phyloP scores from a whole-genome alignment of 805 yeast genomes.

The Candida verbasci region DNA sequence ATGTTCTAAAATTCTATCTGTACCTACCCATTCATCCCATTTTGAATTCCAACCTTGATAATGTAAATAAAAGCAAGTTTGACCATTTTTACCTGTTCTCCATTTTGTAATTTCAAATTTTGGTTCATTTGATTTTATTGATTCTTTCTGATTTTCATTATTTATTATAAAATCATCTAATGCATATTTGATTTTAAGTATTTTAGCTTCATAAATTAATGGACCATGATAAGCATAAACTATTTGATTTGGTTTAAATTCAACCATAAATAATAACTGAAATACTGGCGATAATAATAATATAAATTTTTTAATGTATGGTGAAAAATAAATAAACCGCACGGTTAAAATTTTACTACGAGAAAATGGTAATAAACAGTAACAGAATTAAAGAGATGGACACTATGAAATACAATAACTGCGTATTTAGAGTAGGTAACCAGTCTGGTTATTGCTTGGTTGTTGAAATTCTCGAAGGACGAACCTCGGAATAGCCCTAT shows the following conservation, averaged over 20 bases:
- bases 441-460: no score
- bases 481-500: no score
- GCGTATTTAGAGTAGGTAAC: no score
- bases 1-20: conserved; percentile 60
- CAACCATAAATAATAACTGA: conserved; percentile 39
- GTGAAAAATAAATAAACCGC: no score
- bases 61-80: conserved; percentile 62
- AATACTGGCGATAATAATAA: no score
- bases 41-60: conserved; percentile 93
- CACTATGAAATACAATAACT: no score
- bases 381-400: no score
- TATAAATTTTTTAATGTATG: no score
- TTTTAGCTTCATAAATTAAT: conserved; percentile 81
- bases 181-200: conserved; percentile 60
- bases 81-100: no score
- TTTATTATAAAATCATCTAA: conserved; percentile 36
- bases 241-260: conserved; percentile 24
- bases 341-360: no score
- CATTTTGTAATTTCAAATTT: conserved; percentile 10
- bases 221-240: conserved; percentile 87
- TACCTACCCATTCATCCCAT: conserved; percentile 95
- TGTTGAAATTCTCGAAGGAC: no score
- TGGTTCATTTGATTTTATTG: conserved; percentile 22
- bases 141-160: conserved; percentile 36
- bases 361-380: no score